Conservation (phyloP, 768 basidiomycete species). For the Calocybe gangraenosa region DNA sequence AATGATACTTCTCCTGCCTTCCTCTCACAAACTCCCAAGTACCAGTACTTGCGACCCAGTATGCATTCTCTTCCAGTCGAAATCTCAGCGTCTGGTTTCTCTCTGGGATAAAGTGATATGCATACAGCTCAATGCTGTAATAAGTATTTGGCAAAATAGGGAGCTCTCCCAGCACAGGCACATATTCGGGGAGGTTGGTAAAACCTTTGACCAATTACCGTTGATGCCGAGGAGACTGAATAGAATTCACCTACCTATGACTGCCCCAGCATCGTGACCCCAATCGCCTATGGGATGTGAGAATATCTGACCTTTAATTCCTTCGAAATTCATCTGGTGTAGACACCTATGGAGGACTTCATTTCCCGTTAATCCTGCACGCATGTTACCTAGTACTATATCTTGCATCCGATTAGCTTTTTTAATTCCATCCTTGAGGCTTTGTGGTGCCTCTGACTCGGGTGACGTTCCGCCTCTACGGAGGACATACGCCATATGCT, state of each 20-base stretch:
- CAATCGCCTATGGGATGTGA: slow-evolving; percentile 54
- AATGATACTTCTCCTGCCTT: slow-evolving; percentile 43
- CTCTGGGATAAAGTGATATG: slow-evolving; percentile 44
- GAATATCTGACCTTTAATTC: slow-evolving; percentile 45
- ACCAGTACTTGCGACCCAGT: slow-evolving; percentile 32
- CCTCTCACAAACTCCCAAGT: slow-evolving; percentile 48
- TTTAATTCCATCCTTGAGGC: slow-evolving; percentile 38
- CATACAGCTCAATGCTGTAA: slow-evolving; percentile 52
- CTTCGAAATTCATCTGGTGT: slow-evolving; percentile 40
- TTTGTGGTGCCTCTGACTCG: slow-evolving; percentile 38
- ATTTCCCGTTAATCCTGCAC: slow-evolving; percentile 42
- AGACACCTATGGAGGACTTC: slow-evolving; percentile 36
- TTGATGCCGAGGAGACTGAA: neutral
- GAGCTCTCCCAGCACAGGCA: slow-evolving; percentile 45
- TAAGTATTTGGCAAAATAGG: slow-evolving; percentile 44
- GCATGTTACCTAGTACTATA: slow-evolving; percentile 40
- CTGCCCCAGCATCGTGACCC: slow-evolving; percentile 49
- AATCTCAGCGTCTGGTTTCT: slow-evolving; percentile 43
- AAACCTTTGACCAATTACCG: slow-evolving; percentile 28
- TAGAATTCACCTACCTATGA: slow-evolving; percentile 33
- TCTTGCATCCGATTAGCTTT: slow-evolving; percentile 52
- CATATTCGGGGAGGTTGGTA: slow-evolving; percentile 38
- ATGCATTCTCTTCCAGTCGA: slow-evolving; percentile 40
- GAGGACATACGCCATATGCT: slow-evolving; percentile 54
- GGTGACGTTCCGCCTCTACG: slow-evolving; percentile 24